Evolutionary conservation across 202 grass and related monocot species (phyloP), one percentile per base, ranked within the genome.

Genomic region (Setaria italica): DNA sequence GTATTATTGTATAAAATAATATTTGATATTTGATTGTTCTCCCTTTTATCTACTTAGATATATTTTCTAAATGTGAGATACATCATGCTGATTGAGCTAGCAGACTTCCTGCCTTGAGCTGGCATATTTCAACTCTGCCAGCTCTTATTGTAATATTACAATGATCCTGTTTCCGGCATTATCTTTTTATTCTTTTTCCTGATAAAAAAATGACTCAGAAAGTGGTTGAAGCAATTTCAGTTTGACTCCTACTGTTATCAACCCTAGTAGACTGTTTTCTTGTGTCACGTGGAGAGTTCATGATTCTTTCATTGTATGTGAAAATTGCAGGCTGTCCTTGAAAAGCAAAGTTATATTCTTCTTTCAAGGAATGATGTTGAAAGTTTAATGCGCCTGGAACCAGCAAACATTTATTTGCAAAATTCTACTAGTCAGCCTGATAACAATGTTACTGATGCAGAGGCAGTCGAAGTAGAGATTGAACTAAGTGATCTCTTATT

Each of bases 311-410:
- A 78, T 81, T 69, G 83, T 67, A 45, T 90, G 75, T 60, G 1
- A 72, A 86, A 89, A 79, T 65, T 82, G 67, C 67, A 99, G 93
- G 96, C 92, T 91, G 96, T 99, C 60, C 85, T 99, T 81, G 93
- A 99, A 88, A 99, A 95, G 55, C 96, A 94, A 90, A 95, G 96
- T 69, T 95, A 99, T 81, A 99, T 95, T 86, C 90, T 99, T 20
- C 88, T 99, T 68, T 94, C 93, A 70, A 94, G 91, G 85, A 99
- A 84, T 83, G 96, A 99, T 89, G 76, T 99, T 80, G 96, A 99
- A 82, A 93, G 90, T 73, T 94, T 99, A 88, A 95, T 99, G 90
- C 90, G 82, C 54, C 57, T 95, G 81, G 93, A 99, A 57, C 93
- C 90, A 47, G 88, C 96, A 79, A 99, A 89, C 89, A 70, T 85